Conservation (phyloP, 306 rosid genomes). For the Canavalia ensiformis region DNA sequence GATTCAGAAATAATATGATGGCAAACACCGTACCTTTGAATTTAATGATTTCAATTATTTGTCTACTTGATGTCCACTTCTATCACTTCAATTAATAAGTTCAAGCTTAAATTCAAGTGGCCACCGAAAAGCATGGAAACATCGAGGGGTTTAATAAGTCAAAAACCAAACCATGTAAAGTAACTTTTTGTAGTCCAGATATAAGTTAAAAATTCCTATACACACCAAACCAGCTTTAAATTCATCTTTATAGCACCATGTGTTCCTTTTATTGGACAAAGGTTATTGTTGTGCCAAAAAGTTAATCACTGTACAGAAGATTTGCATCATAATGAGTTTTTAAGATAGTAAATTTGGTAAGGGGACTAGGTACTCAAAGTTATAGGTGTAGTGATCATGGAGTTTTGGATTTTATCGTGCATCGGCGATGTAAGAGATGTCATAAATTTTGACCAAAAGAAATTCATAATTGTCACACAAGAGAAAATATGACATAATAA, state of each 20-base stretch:
- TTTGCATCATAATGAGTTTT: neutral
- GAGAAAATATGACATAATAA: neutral
- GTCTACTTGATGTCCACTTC: conserved; percentile 1
- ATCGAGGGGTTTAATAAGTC: neutral
- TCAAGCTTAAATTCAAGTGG: conserved; percentile 14
- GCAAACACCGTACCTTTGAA: conserved; percentile 9
- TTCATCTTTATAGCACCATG: neutral
- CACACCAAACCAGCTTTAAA: neutral
- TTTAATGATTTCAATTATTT: neutral
- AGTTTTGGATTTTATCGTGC: neutral
- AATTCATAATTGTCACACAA: conserved; percentile 16
- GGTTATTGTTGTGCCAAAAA: conserved; percentile 19
- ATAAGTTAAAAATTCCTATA: neutral
- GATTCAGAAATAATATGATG: neutral
- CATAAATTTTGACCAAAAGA: neutral
- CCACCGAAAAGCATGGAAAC: neutral
- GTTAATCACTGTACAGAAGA: neutral
- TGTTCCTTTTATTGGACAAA: neutral
- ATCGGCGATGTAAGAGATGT: neutral
- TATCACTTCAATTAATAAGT: neutral
- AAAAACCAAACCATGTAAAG: no score
- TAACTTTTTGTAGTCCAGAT: neutral
- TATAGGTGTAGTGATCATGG: neutral
- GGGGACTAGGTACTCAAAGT: no score
- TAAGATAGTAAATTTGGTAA: no score